phyloP scores from a whole-genome alignment of 768 basidiomycete species.

The Leucosporidium yakuticum region DNA sequence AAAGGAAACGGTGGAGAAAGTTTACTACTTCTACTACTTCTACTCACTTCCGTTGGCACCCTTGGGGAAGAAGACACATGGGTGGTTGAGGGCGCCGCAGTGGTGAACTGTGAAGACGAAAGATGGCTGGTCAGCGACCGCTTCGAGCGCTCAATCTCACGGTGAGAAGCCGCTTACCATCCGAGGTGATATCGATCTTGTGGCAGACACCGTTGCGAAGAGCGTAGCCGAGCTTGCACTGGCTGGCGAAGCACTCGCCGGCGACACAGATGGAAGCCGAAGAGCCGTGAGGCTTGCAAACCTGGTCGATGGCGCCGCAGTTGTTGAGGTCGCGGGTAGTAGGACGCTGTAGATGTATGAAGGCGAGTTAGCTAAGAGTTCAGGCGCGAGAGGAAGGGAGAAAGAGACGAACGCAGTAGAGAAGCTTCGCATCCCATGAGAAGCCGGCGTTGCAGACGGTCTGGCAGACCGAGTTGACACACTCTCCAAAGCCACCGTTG shows the following conservation, averaged over 20 bases:
- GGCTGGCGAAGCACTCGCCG: slow-evolving; percentile 15
- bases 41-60: no score
- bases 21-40: no score
- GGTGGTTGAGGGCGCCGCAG: background rate
- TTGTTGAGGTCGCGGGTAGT: slow-evolving; percentile 8
- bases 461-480: slow-evolving; percentile 18
- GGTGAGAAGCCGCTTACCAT: background rate
- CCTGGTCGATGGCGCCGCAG: slow-evolving; percentile 13
- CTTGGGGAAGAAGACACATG: no score
- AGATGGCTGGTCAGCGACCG: no score
- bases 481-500: slow-evolving; percentile 26
- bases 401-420: no score
- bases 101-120: background rate
- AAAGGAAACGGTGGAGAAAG: no score
- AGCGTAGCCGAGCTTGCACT: slow-evolving; percentile 19
- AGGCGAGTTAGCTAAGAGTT: no score
- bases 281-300: slow-evolving; percentile 4
- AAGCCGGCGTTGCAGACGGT: slow-evolving; percentile 3
- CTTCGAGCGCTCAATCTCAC: no score
- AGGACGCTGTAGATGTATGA: no score
- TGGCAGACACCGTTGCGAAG: slow-evolving; percentile 17
- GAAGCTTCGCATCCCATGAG: background rate
- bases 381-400: no score
- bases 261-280: slow-evolving; percentile 8
- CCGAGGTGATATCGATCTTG: slow-evolving; percentile 23